Conservation (phyloP, 805 yeast species). For the Peterozyma xylosa region DNA sequence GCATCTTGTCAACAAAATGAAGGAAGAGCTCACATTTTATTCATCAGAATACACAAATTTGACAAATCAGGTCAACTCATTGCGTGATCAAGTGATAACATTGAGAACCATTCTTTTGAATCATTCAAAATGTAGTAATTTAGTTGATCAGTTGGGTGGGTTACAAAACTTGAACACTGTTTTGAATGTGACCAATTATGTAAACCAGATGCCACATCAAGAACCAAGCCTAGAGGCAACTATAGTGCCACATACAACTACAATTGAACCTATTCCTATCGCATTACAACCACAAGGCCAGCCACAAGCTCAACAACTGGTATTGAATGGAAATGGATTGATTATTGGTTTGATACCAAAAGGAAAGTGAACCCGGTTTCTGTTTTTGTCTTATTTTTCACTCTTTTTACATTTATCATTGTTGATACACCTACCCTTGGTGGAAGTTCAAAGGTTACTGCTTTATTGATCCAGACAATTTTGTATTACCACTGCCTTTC, state of each 20-base stretch:
- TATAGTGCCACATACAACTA: constrained; percentile 9
- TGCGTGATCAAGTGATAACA: constrained; percentile 50
- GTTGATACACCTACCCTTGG: no score
- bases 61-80: constrained; percentile 45
- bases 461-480: no score
- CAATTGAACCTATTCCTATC: constrained; percentile 2
- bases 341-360: no score
- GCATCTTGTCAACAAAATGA: constrained; percentile 77
- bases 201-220: constrained; percentile 11
- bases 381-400: no score
- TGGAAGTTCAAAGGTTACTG: no score
- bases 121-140: constrained; percentile 41
- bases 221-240: constrained; percentile 4
- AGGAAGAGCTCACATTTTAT: constrained; percentile 66
- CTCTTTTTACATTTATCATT: no score
- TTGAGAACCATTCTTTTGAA: constrained; percentile 38
- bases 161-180: constrained; percentile 35
- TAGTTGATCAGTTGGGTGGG: constrained; percentile 38
- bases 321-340: no score
- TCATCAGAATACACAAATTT: constrained; percentile 64
- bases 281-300: background rate
- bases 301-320: background rate
- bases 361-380: no score
- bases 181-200: constrained; percentile 22
- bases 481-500: no score